Percentiles rank a stretch among this genome's conserved stretches.
Conservation (phyloP, 2,329 filamentous ascomycete species). For the Westerdykella ornata region DNA sequence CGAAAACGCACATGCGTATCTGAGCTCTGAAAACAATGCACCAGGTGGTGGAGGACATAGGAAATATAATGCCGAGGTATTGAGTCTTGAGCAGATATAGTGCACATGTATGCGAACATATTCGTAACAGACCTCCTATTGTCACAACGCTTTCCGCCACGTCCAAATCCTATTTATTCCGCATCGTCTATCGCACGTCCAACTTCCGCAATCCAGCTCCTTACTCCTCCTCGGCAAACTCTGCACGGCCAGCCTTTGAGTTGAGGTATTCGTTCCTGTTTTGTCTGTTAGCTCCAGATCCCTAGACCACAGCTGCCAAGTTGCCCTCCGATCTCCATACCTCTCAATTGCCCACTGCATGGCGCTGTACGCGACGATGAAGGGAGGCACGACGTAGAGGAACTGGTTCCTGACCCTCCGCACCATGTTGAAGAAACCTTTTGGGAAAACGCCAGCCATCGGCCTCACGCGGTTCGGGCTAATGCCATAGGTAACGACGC, state of each 20-base stretch:
- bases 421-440: constrained; percentile 92
- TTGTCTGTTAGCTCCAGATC: constrained; percentile 1
- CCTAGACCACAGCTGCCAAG: background rate
- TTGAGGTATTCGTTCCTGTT: constrained; percentile 72
- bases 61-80: background rate
- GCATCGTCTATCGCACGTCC: background rate
- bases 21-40: too few species aligned
- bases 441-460: constrained; percentile 67
- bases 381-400: constrained; percentile 77
- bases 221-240: constrained; percentile 43
- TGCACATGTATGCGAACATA: background rate
- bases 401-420: constrained; percentile 79
- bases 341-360: constrained; percentile 89
- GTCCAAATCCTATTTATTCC: background rate
- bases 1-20: too few species aligned
- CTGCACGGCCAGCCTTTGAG: constrained; percentile 64
- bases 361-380: constrained; percentile 69
- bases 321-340: constrained; percentile 46
- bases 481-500: constrained; percentile 64
- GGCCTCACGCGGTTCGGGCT: constrained; percentile 85
- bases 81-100: background rate
- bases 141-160: background rate
- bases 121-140: background rate
- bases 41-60: background rate
- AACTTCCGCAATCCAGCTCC: background rate